A percentile compares a stretch with the other conserved stretches of the same genome.
Conservation (phyloP, 345 rosid genomes). For the Murraya koenigii region DNA sequence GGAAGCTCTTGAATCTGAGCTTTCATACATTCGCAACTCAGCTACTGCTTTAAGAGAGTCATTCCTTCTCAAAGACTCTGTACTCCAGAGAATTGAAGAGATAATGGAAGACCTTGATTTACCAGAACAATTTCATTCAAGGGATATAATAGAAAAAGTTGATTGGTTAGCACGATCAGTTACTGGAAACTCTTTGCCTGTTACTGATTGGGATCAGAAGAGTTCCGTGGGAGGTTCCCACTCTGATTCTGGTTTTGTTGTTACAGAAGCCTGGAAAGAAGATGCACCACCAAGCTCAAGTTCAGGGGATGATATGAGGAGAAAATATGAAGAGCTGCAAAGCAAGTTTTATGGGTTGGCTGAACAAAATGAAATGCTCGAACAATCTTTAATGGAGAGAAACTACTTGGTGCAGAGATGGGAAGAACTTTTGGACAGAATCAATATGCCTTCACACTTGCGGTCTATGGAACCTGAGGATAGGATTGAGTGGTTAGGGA, state of each 20-base stretch:
- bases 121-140: constrained; percentile 86
- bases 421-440: constrained; percentile 74
- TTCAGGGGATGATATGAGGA: constrained; percentile 69
- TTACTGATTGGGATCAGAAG: constrained; percentile 75
- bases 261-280: constrained; percentile 77
- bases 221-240: constrained; percentile 59
- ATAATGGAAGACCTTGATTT: constrained; percentile 87
- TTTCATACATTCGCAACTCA: constrained; percentile 94
- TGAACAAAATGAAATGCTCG: constrained; percentile 98
- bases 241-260: constrained; percentile 56
- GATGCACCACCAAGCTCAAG: constrained; percentile 54
- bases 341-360: constrained; percentile 90
- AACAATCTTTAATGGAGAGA: constrained; percentile 91
- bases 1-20: constrained; percentile 96
- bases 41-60: constrained; percentile 95
- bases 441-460: constrained; percentile 68
- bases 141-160: constrained; percentile 85
- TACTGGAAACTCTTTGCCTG: constrained; percentile 49
- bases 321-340: constrained; percentile 85
- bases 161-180: constrained; percentile 89
- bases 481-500: constrained; percentile 85
- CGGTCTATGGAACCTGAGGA: constrained; percentile 70
- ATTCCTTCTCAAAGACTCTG: constrained; percentile 90
- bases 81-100: constrained; percentile 93
- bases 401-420: constrained; percentile 82